Conservation (phyloP, 2,329 filamentous ascomycete genomes). For the Trichoderma lentiforme region DNA sequence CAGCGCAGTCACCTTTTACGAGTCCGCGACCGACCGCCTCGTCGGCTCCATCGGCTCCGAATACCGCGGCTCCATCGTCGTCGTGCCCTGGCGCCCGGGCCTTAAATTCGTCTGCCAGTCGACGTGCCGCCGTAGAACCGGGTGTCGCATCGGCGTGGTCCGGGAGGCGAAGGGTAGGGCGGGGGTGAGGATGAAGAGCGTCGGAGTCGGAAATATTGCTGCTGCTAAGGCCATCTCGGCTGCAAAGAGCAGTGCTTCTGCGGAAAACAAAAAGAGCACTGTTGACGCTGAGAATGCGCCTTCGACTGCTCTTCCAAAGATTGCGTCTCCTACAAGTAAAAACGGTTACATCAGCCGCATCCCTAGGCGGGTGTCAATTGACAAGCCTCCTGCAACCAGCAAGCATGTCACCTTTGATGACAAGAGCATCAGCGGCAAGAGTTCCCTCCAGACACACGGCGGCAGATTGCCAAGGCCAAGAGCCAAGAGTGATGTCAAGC, state of each 20-base stretch:
- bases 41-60: slow-evolving; percentile 13
- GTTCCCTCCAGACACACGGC: neutral
- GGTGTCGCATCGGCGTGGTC: neutral
- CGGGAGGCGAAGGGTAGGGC: neutral
- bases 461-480: neutral
- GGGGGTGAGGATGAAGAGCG: neutral
- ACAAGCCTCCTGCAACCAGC: neutral
- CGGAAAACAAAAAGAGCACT: neutral
- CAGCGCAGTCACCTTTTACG: neutral
- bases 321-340: neutral
- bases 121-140: neutral
- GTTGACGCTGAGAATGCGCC: neutral
- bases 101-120: neutral
- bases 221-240: neutral
- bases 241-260: neutral
- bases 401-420: neutral
- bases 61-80: slow-evolving; percentile 11
- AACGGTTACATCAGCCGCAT: neutral
- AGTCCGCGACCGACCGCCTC: neutral
- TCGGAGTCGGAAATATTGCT: neutral
- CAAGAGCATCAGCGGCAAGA: neutral
- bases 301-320: neutral
- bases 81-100: slow-evolving; percentile 7
- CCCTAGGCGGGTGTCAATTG: neutral
- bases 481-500: neutral